Conservation (phyloP, 768 basidiomycete genomes). For the Termitomyces sp. region DNA sequence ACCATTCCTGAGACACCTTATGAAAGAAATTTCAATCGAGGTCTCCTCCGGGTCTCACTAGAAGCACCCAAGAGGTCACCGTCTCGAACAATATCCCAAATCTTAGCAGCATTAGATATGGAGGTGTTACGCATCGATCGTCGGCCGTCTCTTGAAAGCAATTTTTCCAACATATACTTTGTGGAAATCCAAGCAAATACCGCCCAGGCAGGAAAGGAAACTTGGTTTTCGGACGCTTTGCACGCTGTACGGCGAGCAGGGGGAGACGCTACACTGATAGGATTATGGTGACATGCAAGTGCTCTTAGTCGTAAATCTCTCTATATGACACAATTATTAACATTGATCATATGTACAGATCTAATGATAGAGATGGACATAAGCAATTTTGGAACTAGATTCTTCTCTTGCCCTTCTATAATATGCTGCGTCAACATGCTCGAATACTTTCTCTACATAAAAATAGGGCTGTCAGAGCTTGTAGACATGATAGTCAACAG, state of each 20-base stretch:
- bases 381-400: no score
- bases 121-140: conserved; percentile 54
- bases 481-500: no score
- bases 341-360: no score
- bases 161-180: conserved; percentile 59
- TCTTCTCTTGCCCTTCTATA: no score
- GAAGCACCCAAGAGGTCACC: conserved; percentile 7
- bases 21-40: conserved; percentile 16
- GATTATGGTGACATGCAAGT: conserved; percentile 33
- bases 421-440: no score
- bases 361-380: no score
- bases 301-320: background rate
- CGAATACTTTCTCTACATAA: no score
- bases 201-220: background rate
- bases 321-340: no score
- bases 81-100: conserved; percentile 17
- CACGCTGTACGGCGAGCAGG: conserved; percentile 28
- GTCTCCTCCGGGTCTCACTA: conserved; percentile 24
- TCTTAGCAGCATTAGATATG: conserved; percentile 33
- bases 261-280: conserved; percentile 33
- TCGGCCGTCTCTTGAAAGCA: conserved; percentile 42
- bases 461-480: no score
- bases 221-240: conserved; percentile 30
- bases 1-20: conserved; percentile 3
- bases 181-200: conserved; percentile 42